Base-by-base conservation (phyloP, 208 protist species). In the Endotrypanum monterogeii region DNA sequence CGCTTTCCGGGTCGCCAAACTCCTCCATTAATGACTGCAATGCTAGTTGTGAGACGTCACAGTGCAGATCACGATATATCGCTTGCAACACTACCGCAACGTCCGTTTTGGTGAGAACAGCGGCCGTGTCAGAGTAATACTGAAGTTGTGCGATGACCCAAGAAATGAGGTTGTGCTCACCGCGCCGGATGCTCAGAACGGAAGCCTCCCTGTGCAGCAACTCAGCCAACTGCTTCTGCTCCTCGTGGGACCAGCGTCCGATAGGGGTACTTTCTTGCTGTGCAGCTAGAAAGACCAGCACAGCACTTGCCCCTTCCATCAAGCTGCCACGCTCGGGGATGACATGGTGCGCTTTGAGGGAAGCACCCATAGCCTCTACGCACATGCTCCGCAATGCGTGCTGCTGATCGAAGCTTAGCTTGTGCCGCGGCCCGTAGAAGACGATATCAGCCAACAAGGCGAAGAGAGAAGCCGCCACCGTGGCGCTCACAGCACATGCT, bases 391-490 rank as follows among this genome's bases (percentile, higher is more conserved):
- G 72, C 35, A 77, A 46, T 25, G 72, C 66, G 32, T 67, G 20
- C 52, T 83, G 74, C 52, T 67, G 61, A 0, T 14, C 48, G 0
- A 44, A n/a, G 18, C 39, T 20, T 57, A 78, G 56, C 62, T 35
- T 46, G 52, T 78, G 60, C 48, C 67, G 73, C 12, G 75, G 69
- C 12, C 78, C 77, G 69, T 84, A 91, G 60, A 82, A 85, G 44
- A 96, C 72, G 28, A 88, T 67, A 70, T 97, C 89, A 28, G 82
- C 81, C 30, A 90, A 35, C 37, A 95, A 61, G 44, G 81, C 74
- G 11, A 93, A 85, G 16, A 91, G 65, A 0, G 85, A 57, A 8
- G 86, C 80, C 6, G 88, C 84, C 3, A 92, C 79, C 0, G 91
- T 87, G 6, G 93, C 85, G 60, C 90, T 93, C 44, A 70, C 63